These are phyloP conservation scores for Paracamarosporium sp. DNA, from an alignment of 2,329 filamentous ascomycete species.

Conservation along the genomic window DNA sequence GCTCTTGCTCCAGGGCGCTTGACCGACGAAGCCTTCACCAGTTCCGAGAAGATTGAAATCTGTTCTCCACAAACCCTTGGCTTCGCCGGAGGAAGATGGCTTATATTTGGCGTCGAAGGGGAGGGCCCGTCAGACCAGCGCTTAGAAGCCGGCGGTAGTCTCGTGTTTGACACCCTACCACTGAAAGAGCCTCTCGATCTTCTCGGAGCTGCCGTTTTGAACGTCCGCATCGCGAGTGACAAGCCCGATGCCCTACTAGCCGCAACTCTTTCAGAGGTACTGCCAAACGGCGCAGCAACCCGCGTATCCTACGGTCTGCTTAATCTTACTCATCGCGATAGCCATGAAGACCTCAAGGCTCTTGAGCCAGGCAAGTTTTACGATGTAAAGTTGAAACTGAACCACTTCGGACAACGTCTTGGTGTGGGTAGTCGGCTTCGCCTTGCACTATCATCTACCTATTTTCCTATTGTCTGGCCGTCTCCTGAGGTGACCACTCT, in stretches of 20 bases:
- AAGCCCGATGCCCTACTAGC: conserved; percentile 2
- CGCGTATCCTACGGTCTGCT: conserved; percentile 5
- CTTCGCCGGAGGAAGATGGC: conserved; percentile 6
- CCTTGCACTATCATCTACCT: conserved; percentile 1
- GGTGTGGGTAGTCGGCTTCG: conserved; percentile 4
- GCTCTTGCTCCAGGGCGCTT: background rate
- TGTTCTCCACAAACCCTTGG: conserved; percentile 7
- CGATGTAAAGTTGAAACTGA: conserved; percentile 2
- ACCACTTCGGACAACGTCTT: conserved; percentile 2
- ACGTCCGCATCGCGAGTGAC: conserved; percentile 3
- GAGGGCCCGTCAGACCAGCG: conserved; percentile 7
- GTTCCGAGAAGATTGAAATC: background rate
- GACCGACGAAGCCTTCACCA: background rate
- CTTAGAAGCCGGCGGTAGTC: conserved; percentile 4
- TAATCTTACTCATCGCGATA: background rate
- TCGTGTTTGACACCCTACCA: background rate
- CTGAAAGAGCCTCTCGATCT: background rate
- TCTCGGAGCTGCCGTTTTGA: background rate
- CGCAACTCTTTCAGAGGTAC: conserved; percentile 5
- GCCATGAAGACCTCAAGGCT: background rate
- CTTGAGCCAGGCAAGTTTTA: conserved; percentile 4
- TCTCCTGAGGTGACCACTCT: conserved; percentile 3
- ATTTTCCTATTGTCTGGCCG: conserved; percentile 7
- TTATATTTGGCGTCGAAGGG: conserved; percentile 4
- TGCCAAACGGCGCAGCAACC: conserved; percentile 3